phyloP scores from a whole-genome alignment of 164 flowering plant species.

The Hamamelis virginiana region DNA sequence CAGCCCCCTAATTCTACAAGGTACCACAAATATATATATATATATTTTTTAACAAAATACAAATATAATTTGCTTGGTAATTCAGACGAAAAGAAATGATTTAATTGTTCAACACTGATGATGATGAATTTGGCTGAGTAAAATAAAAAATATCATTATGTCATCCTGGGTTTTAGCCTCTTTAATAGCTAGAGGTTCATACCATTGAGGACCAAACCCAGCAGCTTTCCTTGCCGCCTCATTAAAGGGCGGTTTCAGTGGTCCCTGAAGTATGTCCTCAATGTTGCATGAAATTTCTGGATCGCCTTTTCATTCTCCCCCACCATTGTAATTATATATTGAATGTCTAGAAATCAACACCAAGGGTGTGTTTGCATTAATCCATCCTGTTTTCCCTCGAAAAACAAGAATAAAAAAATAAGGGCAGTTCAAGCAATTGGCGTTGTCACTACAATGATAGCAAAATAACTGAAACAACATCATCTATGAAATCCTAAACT shows the following conservation, averaged over 20 bases:
- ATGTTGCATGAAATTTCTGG: too few relatives aligned
- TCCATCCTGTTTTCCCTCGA: not conserved
- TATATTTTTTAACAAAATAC: too few relatives aligned
- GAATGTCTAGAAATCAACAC: too few relatives aligned
- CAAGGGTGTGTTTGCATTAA: not conserved
- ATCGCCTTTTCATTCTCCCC: conserved; percentile 40
- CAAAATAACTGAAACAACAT: too few relatives aligned
- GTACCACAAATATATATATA: too few relatives aligned
- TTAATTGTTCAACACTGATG: too few relatives aligned
- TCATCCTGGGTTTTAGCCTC: conserved; percentile 19
- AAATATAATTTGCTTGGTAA: too few relatives aligned
- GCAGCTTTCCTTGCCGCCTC: conserved; percentile 81
- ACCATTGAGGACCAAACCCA: conserved; percentile 88
- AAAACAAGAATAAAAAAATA: not conserved
- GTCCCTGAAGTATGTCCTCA: conserved; percentile 72
- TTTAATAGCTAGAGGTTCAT: conserved; percentile 82
- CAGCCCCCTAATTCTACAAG: too few relatives aligned
- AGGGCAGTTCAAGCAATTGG: not conserved
- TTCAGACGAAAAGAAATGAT: too few relatives aligned
- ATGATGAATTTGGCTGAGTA: too few relatives aligned
- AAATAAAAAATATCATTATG: too few relatives aligned
- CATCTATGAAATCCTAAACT: not conserved
- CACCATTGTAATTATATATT: not conserved
- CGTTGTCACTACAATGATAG: not conserved
- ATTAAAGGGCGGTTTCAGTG: conserved; percentile 90